Base-by-base conservation (phyloP, 139 green algal species). In the Mesotaenium endlicherianum region DNA sequence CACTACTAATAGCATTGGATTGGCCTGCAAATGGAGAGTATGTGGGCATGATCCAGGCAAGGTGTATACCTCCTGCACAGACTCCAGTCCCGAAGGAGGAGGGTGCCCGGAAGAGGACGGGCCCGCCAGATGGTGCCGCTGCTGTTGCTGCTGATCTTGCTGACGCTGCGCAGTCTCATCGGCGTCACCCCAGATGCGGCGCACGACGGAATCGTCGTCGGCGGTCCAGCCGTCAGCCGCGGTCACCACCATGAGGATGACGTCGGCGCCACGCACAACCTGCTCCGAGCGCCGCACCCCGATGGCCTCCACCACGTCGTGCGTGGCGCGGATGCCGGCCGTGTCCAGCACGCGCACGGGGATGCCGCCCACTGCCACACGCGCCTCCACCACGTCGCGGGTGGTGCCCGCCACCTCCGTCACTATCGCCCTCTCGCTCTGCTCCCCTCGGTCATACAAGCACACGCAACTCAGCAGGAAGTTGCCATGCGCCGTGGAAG, bases 311-410 rank as follows among this genome's bases (percentile, higher is more conserved):
- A 98, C 95, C 43, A 89, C 76, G 82, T 98, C 93, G 0, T 36
- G 43, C 4, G 90, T 91, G 30, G 92, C 75, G 0, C 96, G 82
- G 60, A 99, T 95, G 75, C 96, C 96, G 0, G 95, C 95, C 1
- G 95, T 98, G 90, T 98, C 95, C n/a, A 98, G 89, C 50, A 99
- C 86, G 0, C 88, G 95, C 57, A 97, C 84, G 17, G 96, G 93
- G 1, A 98, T 86, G 43, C 96, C 96, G 2, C 87, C 88, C 8
- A 98, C 82, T 2, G 89, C 81, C 31, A 97, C 68, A 39, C 50
- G 70, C 45, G 94, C 96, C 77, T 98, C 94, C 40, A 99, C 89
- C 58, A 99, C 91, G 87, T 99, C 96, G 2, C 96, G 89, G 0
- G 96, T 99, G 8, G 96, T 99, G 47, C 96, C 96, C 0, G 96